These are phyloP conservation scores for Coemansia sp. DNA, from an alignment of 192 early-diverging fungal genomes.

Conservation along the genomic window DNA sequence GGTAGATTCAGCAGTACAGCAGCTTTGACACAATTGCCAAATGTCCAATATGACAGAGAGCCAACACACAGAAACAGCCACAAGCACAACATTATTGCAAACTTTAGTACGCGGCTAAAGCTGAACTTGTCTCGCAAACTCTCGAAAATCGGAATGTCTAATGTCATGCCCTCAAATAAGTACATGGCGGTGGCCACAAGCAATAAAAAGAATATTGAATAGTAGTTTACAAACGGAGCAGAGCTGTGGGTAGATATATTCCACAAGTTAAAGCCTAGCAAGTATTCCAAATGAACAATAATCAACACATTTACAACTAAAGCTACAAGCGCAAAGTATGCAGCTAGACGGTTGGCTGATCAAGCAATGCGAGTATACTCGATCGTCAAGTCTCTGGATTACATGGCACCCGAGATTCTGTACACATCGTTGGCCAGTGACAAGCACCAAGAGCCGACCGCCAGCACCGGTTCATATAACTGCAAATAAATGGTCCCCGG, in stretches of 20 bases:
- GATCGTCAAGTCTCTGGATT: too few relatives aligned
- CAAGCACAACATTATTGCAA: slow-evolving; percentile 75
- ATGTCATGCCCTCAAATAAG: slow-evolving; percentile 86
- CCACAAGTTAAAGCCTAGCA: slow-evolving; percentile 79
- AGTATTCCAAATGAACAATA: slow-evolving; percentile 77
- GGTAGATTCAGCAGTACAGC: slow-evolving; percentile 91
- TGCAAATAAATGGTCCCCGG: too few relatives aligned
- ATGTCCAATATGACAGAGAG: slow-evolving; percentile 81
- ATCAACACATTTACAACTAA: slow-evolving; percentile 93
- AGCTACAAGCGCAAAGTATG: slow-evolving; percentile 82
- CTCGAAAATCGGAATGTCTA: slow-evolving; percentile 71
- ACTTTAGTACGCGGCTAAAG: slow-evolving; percentile 77
- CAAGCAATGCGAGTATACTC: too few relatives aligned
- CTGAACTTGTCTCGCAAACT: slow-evolving; percentile 83
- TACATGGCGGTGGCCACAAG: slow-evolving; percentile 96
- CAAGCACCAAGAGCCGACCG: too few relatives aligned
- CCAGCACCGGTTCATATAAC: too few relatives aligned
- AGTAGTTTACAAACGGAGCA: slow-evolving; percentile 71
- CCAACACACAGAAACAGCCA: slow-evolving; percentile 83
- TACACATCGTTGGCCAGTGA: too few relatives aligned
- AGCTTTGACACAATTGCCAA: slow-evolving; percentile 83
- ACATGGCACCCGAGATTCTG: too few relatives aligned
- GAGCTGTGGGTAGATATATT: slow-evolving; percentile 53
- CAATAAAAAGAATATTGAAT: slow-evolving; percentile 74
- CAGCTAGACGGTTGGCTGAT: slow-evolving; percentile 66